Conservation (phyloP, 768 basidiomycete species). For the Mycena latifolia region DNA sequence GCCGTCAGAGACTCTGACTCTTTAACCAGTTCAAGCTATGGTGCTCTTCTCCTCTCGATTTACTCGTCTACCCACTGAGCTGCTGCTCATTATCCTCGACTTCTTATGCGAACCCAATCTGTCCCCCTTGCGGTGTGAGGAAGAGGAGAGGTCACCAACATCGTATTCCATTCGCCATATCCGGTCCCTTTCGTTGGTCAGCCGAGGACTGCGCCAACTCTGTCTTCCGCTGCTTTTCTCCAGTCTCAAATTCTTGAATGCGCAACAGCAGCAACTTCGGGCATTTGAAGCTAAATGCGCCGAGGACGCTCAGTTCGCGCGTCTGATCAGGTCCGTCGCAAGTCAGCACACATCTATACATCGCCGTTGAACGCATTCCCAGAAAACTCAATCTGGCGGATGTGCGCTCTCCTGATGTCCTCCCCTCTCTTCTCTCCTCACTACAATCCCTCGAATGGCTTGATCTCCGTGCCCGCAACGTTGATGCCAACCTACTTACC, state of each 20-base stretch:
- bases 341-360: background rate
- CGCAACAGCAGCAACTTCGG: background rate
- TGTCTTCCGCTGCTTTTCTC: slow-evolving; percentile 20
- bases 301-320: background rate
- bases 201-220: slow-evolving; percentile 1
- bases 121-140: background rate
- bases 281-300: background rate
- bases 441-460: slow-evolving; percentile 24
- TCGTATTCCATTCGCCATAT: slow-evolving; percentile 8
- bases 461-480: background rate
- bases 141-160: background rate
- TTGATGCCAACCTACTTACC: slow-evolving; percentile 8
- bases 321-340: slow-evolving; percentile 14
- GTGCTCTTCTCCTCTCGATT: background rate
- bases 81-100: slow-evolving; percentile 13
- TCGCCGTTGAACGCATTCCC: background rate
- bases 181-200: slow-evolving; percentile 11
- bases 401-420: slow-evolving; percentile 1
- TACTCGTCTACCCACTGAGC: slow-evolving; percentile 21
- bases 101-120: background rate
- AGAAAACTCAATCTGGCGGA: slow-evolving; percentile 15
- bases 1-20: no score
- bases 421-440: background rate
- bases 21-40: no score
- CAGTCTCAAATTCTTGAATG: slow-evolving; percentile 1